A percentile compares a stretch with the other conserved stretches of the same genome.
These are phyloP conservation scores for Wickerhamiella sergipiensis DNA, from an alignment of 805 yeast species.

Conservation along the genomic window DNA sequence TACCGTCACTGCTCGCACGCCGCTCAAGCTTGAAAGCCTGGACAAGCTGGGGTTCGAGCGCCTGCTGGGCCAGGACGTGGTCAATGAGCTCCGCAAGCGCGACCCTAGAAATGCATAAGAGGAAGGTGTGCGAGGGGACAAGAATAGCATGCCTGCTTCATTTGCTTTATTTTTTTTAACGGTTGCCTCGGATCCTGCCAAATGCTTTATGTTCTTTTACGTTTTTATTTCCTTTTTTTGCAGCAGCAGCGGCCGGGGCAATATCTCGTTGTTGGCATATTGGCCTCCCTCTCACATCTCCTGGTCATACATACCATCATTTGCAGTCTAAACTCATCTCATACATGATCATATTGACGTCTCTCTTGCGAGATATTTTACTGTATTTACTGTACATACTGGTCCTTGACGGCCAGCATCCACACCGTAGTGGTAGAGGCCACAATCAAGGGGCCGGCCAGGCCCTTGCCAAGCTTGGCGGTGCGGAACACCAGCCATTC, in stretches of 20 bases:
- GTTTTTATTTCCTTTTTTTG: not conserved
- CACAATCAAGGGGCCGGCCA: constrained; percentile 79
- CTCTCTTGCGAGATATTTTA: no score
- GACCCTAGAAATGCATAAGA: constrained; percentile 39
- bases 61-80: constrained; percentile 77
- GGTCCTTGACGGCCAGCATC: constrained; percentile 39
- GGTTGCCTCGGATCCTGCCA: no score
- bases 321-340: not conserved
- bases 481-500: constrained; percentile 77
- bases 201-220: not conserved
- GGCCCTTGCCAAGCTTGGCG: constrained; percentile 74
- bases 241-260: not conserved
- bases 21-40: constrained; percentile 78
- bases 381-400: not conserved
- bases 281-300: not conserved
- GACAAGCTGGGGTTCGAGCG: constrained; percentile 90
- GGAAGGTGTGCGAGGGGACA: not conserved
- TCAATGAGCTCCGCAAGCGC: constrained; percentile 69
- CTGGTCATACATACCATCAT: not conserved
- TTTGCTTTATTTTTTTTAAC: not conserved
- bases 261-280: not conserved
- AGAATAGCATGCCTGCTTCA: no score
- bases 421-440: constrained; percentile 59
- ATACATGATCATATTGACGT: not conserved
- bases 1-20: constrained; percentile 63